phyloP scores from a whole-genome alignment of 2,329 filamentous ascomycete genomes.

The Hypoxylon sp. region DNA sequence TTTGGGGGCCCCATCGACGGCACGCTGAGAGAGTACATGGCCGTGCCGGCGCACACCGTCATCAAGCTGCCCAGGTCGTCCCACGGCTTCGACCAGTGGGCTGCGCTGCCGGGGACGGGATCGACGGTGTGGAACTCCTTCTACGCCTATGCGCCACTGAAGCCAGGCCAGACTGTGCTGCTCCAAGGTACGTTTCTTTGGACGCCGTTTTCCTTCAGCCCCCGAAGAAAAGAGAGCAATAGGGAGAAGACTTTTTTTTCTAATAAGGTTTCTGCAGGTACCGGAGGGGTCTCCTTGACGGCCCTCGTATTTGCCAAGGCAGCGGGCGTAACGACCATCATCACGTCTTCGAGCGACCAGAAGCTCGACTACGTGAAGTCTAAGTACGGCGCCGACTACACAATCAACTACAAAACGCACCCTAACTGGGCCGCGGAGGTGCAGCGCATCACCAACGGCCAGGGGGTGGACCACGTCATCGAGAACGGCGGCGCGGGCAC shows the following conservation, averaged over 20 bases:
- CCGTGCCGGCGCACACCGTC: slow-evolving; percentile 54
- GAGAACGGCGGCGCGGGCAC: slow-evolving; percentile 57
- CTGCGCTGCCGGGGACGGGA: slow-evolving; percentile 57
- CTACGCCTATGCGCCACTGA: slow-evolving; percentile 56
- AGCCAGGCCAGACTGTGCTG: slow-evolving; percentile 55
- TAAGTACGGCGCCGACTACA: slow-evolving; percentile 56
- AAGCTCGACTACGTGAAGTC: slow-evolving; percentile 57
- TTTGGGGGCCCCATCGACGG: slow-evolving; percentile 53
- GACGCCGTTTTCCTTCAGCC: not conserved
- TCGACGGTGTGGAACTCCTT: slow-evolving; percentile 62
- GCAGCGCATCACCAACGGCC: slow-evolving; percentile 56
- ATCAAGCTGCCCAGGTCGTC: slow-evolving; percentile 53
- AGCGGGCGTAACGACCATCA: slow-evolving; percentile 57
- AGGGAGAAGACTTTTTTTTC: not conserved
- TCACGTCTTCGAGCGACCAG: slow-evolving; percentile 64
- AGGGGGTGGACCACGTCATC: slow-evolving; percentile 57
- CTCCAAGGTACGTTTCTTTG: slow-evolving; percentile 47
- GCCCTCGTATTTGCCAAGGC: slow-evolving; percentile 61
- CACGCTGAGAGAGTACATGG: slow-evolving; percentile 56
- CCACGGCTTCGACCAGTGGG: slow-evolving; percentile 53
- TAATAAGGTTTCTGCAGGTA: slow-evolving; percentile 50
- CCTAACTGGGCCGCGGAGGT: slow-evolving; percentile 61
- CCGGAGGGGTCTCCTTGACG: slow-evolving; percentile 60
- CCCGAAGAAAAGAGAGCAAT: not conserved
- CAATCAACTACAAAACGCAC: slow-evolving; percentile 62